phyloP scores from a whole-genome alignment of 2,329 filamentous ascomycete genomes.

The Geosmithia putterillii region DNA sequence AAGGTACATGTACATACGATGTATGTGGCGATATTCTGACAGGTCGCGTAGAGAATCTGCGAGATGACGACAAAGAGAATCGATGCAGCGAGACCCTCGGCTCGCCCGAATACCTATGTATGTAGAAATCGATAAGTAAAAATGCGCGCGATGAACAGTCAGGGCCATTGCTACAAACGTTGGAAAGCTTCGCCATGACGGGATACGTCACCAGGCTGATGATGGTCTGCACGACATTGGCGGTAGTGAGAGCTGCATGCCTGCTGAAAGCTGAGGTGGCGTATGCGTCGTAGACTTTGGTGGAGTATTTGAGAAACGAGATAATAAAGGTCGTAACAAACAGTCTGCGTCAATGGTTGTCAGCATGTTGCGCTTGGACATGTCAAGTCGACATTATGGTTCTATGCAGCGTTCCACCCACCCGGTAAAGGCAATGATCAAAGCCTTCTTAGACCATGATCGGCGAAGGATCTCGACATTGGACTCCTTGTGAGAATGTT shows the following conservation, averaged over 20 bases:
- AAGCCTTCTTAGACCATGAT: neutral
- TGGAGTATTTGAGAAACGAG: constrained; percentile 17
- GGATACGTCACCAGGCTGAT: constrained; percentile 42
- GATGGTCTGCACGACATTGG: constrained; percentile 32
- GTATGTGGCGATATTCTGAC: constrained; percentile 38
- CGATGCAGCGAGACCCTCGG: constrained; percentile 34
- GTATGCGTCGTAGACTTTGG: constrained; percentile 17
- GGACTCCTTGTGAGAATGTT: no score
- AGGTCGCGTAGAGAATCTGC: constrained; percentile 44
- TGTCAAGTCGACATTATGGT: neutral
- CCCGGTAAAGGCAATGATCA: neutral
- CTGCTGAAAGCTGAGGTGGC: constrained; percentile 25
- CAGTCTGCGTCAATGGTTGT: constrained; percentile 7
- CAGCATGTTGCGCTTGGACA: neutral
- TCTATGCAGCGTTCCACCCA: neutral
- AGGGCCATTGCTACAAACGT: constrained; percentile 20
- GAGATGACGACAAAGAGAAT: constrained; percentile 23
- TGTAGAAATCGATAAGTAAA: no score
- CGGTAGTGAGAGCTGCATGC: constrained; percentile 35
- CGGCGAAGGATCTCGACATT: neutral
- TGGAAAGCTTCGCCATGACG: constrained; percentile 46
- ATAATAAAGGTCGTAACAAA: constrained; percentile 17
- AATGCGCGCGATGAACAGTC: neutral
- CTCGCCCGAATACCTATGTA: constrained; percentile 39
- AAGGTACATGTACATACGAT: constrained; percentile 16